phyloP scores from a whole-genome alignment of 2,329 filamentous ascomycete species.

The Magnaporthiopsis incrustans region DNA sequence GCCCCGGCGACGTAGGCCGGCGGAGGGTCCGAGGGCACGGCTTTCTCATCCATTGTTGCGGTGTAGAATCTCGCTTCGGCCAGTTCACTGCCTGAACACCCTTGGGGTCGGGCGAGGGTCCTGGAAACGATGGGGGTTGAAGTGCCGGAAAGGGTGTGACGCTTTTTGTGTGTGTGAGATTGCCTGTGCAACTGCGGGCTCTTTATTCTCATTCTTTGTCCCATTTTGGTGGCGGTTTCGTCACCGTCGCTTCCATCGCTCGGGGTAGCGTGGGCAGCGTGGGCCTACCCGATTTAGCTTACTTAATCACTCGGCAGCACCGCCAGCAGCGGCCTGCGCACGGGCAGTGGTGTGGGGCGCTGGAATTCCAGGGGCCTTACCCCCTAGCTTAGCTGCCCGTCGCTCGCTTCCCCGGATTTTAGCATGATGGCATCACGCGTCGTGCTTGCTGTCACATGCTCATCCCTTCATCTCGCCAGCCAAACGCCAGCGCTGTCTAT shows the following conservation, averaged over 20 bases:
- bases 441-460: not conserved
- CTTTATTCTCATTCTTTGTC: not conserved
- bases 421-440: not conserved
- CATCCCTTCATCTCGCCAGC: not conserved
- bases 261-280: no score
- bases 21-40: conserved; percentile 29
- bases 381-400: no score
- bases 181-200: not conserved
- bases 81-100: not conserved
- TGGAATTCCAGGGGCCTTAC: not conserved
- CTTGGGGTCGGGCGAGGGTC: not conserved
- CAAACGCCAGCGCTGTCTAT: not conserved
- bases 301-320: not conserved
- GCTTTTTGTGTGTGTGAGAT: not conserved
- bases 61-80: not conserved
- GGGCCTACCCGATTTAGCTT: not conserved
- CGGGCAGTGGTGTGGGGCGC: no score
- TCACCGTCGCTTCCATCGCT: not conserved
- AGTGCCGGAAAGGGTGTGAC: not conserved
- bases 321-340: no score
- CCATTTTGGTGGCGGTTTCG: not conserved
- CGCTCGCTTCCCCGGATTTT: not conserved
- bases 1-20: conserved; percentile 35
- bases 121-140: not conserved
- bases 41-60: conserved; percentile 3